Conservation (phyloP, 768 basidiomycete genomes). For the Exidia glandulosa region DNA sequence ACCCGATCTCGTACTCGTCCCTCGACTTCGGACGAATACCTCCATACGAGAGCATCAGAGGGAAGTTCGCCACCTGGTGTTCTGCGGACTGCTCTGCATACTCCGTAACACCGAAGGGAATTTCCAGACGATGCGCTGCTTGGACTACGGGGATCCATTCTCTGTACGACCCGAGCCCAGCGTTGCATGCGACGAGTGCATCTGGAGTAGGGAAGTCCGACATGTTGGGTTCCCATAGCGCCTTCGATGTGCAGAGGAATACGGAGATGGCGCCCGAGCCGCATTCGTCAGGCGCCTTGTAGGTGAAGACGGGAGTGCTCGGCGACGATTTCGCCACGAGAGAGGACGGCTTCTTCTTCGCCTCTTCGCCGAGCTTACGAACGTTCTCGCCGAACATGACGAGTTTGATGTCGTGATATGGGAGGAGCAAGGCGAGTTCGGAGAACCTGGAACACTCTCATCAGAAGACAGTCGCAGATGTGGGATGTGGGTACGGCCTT, state of each 20-base stretch:
- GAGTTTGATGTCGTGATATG: background rate
- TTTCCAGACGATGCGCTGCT: conserved; percentile 7
- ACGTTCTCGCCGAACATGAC: background rate
- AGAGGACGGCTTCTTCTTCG: background rate
- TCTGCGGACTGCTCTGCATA: conserved; percentile 24
- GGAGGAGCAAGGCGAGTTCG: conserved; percentile 1
- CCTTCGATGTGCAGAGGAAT: background rate
- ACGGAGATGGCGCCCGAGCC: background rate
- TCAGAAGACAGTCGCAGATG: background rate
- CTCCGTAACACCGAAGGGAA: conserved; percentile 25
- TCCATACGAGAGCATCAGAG: background rate
- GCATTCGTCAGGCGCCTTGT: background rate
- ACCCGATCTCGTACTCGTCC: conserved; percentile 16
- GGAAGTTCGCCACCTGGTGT: background rate
- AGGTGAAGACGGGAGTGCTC: background rate
- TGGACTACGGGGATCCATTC: background rate
- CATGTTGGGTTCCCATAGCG: background rate
- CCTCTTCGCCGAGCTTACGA: background rate
- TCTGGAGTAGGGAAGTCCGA: background rate
- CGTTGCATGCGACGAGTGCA: background rate
- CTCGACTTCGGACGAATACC: conserved; percentile 16
- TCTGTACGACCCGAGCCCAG: background rate
- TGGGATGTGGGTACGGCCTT: background rate
- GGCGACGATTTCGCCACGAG: background rate
- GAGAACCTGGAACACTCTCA: background rate